Percentiles rank a stretch among this genome's conserved stretches.
Evolutionary conservation across 1,284 basidiomycete species (phyloP).

Genomic region (Mycena sp.): DNA sequence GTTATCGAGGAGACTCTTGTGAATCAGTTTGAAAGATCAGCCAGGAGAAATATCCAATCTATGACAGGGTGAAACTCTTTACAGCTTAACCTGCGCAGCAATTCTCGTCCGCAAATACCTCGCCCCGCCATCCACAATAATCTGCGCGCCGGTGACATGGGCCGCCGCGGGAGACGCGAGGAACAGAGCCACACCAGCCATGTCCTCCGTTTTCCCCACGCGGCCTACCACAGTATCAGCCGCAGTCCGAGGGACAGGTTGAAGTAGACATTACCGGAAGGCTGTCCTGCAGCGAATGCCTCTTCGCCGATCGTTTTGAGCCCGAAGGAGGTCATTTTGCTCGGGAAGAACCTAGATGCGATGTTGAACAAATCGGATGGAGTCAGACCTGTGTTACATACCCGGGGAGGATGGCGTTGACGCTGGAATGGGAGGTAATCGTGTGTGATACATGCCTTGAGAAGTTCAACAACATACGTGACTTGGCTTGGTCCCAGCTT

Average conservation of each 20-base stretch:
- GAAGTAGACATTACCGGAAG: slow-evolving; percentile 61
- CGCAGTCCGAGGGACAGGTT: too few species aligned
- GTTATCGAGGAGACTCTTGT: too few species aligned
- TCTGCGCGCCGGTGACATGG: slow-evolving; percentile 80
- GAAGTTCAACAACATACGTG: slow-evolving; percentile 57
- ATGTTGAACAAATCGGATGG: background rate
- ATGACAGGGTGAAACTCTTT: too few species aligned
- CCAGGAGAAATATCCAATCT: too few species aligned
- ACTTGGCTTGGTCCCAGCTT: slow-evolving; percentile 71
- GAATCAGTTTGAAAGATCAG: too few species aligned
- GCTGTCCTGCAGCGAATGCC: slow-evolving; percentile 61
- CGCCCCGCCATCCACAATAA: slow-evolving; percentile 75
- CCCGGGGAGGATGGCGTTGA: slow-evolving; percentile 61
- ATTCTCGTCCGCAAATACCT: slow-evolving; percentile 44
- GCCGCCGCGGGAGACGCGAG: slow-evolving; percentile 76
- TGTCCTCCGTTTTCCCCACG: slow-evolving; percentile 73
- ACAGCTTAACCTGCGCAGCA: slow-evolving; percentile 36
- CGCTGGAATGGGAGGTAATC: slow-evolving; percentile 6
- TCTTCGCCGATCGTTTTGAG: slow-evolving; percentile 67
- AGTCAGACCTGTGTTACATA: slow-evolving; percentile 37
- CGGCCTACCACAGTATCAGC: too few species aligned
- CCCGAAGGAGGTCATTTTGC: slow-evolving; percentile 88
- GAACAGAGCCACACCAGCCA: slow-evolving; percentile 81
- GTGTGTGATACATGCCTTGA: background rate
- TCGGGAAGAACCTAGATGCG: slow-evolving; percentile 72